A percentile compares a stretch with the other conserved stretches of the same genome.
Evolutionary conservation across 148 eudicot species (phyloP).

Genomic region (Silene conica): DNA sequence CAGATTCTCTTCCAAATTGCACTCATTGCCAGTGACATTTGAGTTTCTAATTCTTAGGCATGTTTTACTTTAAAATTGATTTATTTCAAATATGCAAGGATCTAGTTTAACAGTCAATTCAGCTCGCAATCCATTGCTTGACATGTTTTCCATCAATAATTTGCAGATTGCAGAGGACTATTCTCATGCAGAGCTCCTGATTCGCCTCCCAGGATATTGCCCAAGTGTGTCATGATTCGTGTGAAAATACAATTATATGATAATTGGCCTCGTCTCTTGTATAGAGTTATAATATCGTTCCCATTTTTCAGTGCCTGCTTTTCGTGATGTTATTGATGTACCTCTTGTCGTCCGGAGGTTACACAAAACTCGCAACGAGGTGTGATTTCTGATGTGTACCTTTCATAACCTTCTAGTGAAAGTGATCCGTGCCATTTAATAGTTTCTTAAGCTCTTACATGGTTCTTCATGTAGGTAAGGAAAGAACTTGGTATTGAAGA

Average conservation of each 20-base stretch:
- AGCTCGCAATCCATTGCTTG: constrained; percentile 4
- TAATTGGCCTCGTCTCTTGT: background rate
- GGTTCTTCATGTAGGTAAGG: constrained; percentile 44
- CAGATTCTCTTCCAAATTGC: background rate
- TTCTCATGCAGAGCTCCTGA: constrained; percentile 92
- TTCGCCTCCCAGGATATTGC: constrained; percentile 98
- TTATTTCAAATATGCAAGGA: background rate
- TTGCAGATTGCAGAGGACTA: constrained; percentile 96
- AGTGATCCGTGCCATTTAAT: background rate
- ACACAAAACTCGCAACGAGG: constrained; percentile 90
- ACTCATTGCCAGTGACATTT: background rate
- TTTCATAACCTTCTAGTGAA: constrained; percentile 13
- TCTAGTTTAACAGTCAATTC: background rate
- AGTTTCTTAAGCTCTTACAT: background rate
- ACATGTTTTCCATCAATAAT: background rate
- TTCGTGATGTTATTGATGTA: constrained; percentile 91
- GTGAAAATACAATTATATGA: background rate
- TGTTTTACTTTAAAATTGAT: background rate
- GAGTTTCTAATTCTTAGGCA: constrained; percentile 2
- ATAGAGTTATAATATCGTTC: constrained; percentile 4
- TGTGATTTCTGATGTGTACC: constrained; percentile 19
- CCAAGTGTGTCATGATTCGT: constrained; percentile 58
- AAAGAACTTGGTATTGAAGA: constrained; percentile 71
- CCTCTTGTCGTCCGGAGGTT: constrained; percentile 94
- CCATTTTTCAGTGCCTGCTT: constrained; percentile 84